Percentiles rank a stretch among this genome's conserved stretches.
Conservation (phyloP, 768 basidiomycete species). For the Gloeostereum incarnatum region DNA sequence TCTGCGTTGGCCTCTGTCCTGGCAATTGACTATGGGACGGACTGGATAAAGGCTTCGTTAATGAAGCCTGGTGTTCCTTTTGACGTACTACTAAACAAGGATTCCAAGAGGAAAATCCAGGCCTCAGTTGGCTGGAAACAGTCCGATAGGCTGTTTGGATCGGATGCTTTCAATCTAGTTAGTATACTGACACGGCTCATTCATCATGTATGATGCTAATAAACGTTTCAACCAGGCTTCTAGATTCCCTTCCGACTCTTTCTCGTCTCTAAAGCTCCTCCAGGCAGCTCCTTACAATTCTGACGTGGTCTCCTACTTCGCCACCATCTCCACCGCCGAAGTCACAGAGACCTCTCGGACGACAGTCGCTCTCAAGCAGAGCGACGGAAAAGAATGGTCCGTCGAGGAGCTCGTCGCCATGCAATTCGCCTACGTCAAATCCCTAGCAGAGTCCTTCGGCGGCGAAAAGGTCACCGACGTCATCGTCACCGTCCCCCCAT, state of each 20-base stretch:
- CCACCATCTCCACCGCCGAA: slow-evolving; percentile 44
- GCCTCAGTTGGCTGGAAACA: slow-evolving; percentile 89
- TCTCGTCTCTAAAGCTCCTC: slow-evolving; percentile 77
- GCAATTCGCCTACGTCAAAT: slow-evolving; percentile 86
- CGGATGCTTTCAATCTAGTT: slow-evolving; percentile 84
- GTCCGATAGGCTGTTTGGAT: slow-evolving; percentile 81
- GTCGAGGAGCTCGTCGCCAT: slow-evolving; percentile 91
- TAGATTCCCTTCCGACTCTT: slow-evolving; percentile 84
- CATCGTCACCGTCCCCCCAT: slow-evolving; percentile 84
- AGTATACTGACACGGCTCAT: slow-evolving; percentile 19
- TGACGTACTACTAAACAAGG: slow-evolving; percentile 92
- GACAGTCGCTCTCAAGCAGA: slow-evolving; percentile 49
- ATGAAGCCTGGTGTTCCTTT: slow-evolving; percentile 94
- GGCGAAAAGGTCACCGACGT: slow-evolving; percentile 77
- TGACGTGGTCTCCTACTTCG: slow-evolving; percentile 46
- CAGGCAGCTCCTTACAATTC: slow-evolving; percentile 63
- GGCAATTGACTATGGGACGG: slow-evolving; percentile 97
- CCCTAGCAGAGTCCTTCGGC: slow-evolving; percentile 70
- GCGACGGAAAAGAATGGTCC: slow-evolving; percentile 63
- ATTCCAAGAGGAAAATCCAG: slow-evolving; percentile 94
- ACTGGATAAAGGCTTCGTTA: slow-evolving; percentile 94
- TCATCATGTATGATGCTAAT: neutral
- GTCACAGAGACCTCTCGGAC: slow-evolving; percentile 45
- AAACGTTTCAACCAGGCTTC: slow-evolving; percentile 51
- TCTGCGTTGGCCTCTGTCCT: slow-evolving; percentile 67